phyloP scores from a whole-genome alignment of 164 flowering plant genomes.

The Paratinospora sagittata region DNA sequence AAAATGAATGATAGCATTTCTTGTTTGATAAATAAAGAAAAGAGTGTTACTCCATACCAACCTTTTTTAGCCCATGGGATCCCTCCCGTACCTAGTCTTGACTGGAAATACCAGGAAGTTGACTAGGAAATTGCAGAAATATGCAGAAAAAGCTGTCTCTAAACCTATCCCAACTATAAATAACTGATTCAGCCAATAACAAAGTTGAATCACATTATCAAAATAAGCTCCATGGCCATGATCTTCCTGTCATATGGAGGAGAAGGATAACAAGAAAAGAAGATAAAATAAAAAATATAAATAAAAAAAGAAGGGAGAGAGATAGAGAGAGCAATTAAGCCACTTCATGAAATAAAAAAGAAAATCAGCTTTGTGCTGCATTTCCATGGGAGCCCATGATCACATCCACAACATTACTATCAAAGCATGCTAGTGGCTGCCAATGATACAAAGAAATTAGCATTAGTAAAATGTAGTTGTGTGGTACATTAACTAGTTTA shows the following conservation, averaged over 20 bases:
- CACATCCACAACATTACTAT: constrained; percentile 9
- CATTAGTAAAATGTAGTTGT: no score
- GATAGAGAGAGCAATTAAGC: constrained; percentile 81
- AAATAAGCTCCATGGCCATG: constrained; percentile 92
- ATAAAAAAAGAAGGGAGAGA: no score
- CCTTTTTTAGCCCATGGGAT: constrained; percentile 72
- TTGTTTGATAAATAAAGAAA: no score
- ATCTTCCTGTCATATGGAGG: constrained; percentile 96
- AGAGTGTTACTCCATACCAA: constrained; percentile 86
- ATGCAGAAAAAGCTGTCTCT: constrained; percentile 82
- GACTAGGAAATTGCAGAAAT: constrained; percentile 76
- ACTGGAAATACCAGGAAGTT: constrained; percentile 80
- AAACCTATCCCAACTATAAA: constrained; percentile 97
- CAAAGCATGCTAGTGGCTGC: constrained; percentile 37
- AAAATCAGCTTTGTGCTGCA: constrained; percentile 43
- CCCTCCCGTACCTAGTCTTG: constrained; percentile 46
- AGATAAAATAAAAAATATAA: no score
- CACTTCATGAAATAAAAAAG: constrained; percentile 82
- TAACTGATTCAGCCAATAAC: constrained; percentile 74
- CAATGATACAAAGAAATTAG: no score
- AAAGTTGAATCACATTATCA: constrained; percentile 76
- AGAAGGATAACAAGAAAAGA: constrained; percentile 96
- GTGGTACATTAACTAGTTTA: not conserved
- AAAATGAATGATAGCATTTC: no score
- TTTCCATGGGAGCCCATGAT: constrained; percentile 23